These are phyloP conservation scores for Metschnikowia continentalis DNA, from an alignment of 805 yeast genomes.

Conservation along the genomic window DNA sequence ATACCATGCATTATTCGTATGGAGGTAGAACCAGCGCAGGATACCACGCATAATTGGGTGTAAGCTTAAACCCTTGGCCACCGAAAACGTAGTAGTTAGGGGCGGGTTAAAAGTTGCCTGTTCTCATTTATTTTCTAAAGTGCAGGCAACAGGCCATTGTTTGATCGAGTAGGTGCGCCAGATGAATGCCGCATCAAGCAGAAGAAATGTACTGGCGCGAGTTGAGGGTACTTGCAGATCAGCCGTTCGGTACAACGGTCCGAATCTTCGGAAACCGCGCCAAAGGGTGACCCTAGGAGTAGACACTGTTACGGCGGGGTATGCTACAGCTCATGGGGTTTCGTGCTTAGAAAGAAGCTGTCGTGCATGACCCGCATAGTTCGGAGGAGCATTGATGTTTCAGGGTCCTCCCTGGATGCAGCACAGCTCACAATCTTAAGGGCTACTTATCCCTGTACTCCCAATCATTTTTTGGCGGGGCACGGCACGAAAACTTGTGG, in stretches of 20 bases:
- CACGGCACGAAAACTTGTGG: neutral
- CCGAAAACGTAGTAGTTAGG: neutral
- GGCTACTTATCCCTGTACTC: neutral
- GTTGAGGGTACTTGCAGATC: neutral
- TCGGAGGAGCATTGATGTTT: neutral
- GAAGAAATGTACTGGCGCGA: neutral
- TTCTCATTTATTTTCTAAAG: neutral
- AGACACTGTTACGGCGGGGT: neutral
- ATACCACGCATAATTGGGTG: neutral
- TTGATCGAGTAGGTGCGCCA: neutral
- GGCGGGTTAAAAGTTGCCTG: neutral
- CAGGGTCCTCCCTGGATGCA: neutral
- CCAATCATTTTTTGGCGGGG: neutral
- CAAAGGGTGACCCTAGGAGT: neutral
- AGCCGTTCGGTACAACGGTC: constrained; percentile 1
- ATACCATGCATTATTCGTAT: neutral
- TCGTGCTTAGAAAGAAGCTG: neutral
- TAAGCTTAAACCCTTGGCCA: neutral
- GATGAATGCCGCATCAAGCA: constrained; percentile 1
- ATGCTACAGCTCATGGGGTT: too few relatives aligned
- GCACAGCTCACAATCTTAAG: neutral
- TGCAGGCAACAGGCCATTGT: neutral
- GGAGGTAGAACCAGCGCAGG: neutral
- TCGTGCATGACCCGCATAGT: neutral
- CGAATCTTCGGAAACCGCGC: neutral